Conservation (phyloP, 768 basidiomycete species). For the Russula olivacea region DNA sequence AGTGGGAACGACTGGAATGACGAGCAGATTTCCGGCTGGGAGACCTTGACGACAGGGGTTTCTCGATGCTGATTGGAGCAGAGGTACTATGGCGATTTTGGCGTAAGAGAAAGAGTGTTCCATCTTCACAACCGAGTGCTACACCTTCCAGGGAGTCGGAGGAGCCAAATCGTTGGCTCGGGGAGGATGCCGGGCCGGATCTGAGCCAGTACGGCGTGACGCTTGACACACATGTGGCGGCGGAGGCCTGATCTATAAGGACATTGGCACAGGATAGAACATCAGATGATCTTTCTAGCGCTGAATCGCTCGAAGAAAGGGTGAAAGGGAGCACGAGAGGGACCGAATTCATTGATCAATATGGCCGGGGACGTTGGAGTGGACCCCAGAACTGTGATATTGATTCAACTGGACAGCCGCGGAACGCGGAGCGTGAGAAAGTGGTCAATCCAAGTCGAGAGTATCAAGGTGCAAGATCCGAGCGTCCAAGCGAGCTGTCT, state of each 20-base stretch:
- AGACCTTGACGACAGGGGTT: slow-evolving; percentile 11
- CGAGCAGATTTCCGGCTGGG: slow-evolving; percentile 9
- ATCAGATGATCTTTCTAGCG: neutral
- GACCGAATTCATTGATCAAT: slow-evolving; percentile 16
- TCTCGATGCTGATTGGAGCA: slow-evolving; percentile 8
- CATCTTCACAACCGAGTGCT: slow-evolving; percentile 36
- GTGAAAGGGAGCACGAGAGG: slow-evolving; percentile 19
- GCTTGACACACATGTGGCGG: slow-evolving; percentile 5
- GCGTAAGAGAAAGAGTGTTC: slow-evolving; percentile 34
- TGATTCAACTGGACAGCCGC: neutral
- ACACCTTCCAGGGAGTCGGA: slow-evolving; percentile 26
- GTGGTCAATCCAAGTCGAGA: neutral
- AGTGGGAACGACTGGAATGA: slow-evolving; percentile 17
- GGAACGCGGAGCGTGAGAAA: slow-evolving; percentile 2
- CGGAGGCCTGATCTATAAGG: slow-evolving; percentile 13
- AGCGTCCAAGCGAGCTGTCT: neutral
- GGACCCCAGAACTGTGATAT: neutral
- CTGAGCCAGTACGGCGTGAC: slow-evolving; percentile 5
- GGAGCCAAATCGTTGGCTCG: slow-evolving; percentile 3
- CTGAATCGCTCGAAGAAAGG: neutral
- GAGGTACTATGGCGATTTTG: slow-evolving; percentile 1
- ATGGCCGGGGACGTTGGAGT: neutral
- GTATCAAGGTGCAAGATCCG: neutral
- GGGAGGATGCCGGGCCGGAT: neutral
- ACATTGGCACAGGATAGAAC: neutral